Conservation (phyloP, 1,284 basidiomycete species). For the Papiliotrema laurentii region DNA sequence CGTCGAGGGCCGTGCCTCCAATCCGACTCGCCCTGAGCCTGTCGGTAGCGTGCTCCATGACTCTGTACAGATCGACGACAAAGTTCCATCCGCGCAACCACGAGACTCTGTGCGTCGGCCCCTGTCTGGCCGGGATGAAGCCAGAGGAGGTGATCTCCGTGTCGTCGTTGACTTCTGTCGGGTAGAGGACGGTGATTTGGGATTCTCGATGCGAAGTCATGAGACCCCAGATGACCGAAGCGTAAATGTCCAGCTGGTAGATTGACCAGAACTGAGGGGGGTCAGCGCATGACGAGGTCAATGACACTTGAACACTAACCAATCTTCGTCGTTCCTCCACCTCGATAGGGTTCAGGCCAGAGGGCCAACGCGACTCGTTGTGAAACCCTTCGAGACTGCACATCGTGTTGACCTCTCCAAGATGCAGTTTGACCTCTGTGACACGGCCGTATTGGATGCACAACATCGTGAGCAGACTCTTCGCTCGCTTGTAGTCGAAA, state of each 20-base stretch:
- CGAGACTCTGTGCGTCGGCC: constrained; percentile 15
- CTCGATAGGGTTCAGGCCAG: constrained; percentile 27
- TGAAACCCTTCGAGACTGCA: constrained; percentile 38
- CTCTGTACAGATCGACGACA: constrained; percentile 40
- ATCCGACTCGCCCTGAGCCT: constrained; percentile 20
- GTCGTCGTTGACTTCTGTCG: constrained; percentile 36
- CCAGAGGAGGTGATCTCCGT: constrained; percentile 31
- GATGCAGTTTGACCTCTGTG: constrained; percentile 21
- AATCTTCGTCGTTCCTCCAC: constrained; percentile 39
- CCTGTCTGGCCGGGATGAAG: constrained; percentile 6
- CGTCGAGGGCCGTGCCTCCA: constrained; percentile 11
- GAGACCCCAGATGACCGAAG: constrained; percentile 38
- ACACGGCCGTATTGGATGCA: constrained; percentile 38
- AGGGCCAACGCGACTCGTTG: constrained; percentile 38
- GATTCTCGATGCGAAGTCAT: constrained; percentile 39
- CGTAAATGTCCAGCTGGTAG: constrained; percentile 43
- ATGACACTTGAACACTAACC: constrained; percentile 21
- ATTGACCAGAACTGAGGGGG: constrained; percentile 39
- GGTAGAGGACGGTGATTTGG: constrained; percentile 41
- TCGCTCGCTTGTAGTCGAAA: constrained; percentile 33
- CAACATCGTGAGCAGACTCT: constrained; percentile 29
- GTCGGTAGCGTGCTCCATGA: constrained; percentile 41
- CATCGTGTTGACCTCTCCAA: constrained; percentile 40
- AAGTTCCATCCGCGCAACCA: constrained; percentile 44
- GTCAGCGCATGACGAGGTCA: too few species aligned